phyloP scores from a whole-genome alignment of 2,329 filamentous ascomycete species.

The Byssoonygena ceratinophila region DNA sequence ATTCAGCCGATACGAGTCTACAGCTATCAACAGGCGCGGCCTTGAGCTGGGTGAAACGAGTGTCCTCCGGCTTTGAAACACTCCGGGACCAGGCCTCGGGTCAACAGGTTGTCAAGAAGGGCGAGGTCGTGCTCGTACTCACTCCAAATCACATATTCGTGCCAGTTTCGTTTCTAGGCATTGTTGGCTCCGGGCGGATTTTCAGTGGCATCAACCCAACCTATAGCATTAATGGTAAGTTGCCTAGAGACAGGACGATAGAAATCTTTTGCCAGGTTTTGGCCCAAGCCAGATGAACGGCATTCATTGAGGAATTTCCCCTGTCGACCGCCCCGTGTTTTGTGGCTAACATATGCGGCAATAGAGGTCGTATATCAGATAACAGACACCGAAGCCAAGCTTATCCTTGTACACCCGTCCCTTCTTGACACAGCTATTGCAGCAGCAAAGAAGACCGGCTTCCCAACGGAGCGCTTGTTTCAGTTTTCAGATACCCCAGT shows the following conservation, averaged over 20 bases:
- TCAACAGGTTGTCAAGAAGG: conserved; percentile 27
- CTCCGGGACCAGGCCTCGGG: conserved; percentile 25
- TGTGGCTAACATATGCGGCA: background rate
- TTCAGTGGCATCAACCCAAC: conserved; percentile 48
- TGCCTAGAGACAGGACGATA: background rate
- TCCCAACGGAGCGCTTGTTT: conserved; percentile 19
- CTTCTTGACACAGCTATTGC: conserved; percentile 37
- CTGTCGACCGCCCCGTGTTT: background rate
- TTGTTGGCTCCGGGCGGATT: conserved; percentile 43
- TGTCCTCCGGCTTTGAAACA: conserved; percentile 42
- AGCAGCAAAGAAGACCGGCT: conserved; percentile 19
- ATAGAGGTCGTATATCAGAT: conserved; percentile 45
- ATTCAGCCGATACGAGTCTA: conserved; percentile 38
- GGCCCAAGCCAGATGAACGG: too few species aligned
- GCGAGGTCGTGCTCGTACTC: conserved; percentile 46
- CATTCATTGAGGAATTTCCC: background rate
- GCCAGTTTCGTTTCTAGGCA: conserved; percentile 45
- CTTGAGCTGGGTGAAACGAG: conserved; percentile 43
- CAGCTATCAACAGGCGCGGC: conserved; percentile 41
- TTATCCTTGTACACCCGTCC: conserved; percentile 42
- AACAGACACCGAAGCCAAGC: conserved; percentile 41
- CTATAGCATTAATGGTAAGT: conserved; percentile 33
- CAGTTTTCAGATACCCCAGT: conserved; percentile 18
- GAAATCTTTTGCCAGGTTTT: background rate
- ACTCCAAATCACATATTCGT: conserved; percentile 49